phyloP scores from a whole-genome alignment of 2,329 filamentous ascomycete species.

The Clarireedia sp. region DNA sequence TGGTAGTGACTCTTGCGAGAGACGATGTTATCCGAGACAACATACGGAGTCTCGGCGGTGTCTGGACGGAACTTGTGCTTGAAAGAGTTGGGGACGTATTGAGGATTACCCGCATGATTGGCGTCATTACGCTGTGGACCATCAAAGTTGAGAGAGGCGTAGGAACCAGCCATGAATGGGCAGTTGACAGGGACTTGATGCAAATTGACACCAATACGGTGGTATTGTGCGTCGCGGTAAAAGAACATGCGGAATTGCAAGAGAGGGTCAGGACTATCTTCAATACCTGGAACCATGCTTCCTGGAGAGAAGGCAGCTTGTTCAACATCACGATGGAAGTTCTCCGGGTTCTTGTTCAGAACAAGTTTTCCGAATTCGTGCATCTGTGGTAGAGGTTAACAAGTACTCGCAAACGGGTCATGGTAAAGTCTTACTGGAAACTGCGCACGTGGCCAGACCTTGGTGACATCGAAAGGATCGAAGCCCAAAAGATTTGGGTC shows the following conservation, averaged over 20 bases:
- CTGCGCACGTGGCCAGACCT: constrained; percentile 42
- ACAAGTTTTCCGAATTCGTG: constrained; percentile 43
- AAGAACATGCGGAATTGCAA: constrained; percentile 61
- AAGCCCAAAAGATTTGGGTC: constrained; percentile 43
- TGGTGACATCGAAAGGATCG: constrained; percentile 46
- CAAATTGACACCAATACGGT: constrained; percentile 50
- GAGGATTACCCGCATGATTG: constrained; percentile 42
- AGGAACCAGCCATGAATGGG: constrained; percentile 20
- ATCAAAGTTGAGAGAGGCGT: constrained; percentile 30
- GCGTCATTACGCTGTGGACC: constrained; percentile 27
- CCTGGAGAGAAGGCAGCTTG: constrained; percentile 60
- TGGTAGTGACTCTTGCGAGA: constrained; percentile 1
- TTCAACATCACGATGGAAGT: constrained; percentile 59
- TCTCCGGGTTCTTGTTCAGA: constrained; percentile 35
- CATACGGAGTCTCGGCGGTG: constrained; percentile 62
- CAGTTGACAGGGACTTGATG: constrained; percentile 44
- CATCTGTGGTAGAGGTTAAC: not conserved
- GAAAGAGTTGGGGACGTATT: constrained; percentile 31
- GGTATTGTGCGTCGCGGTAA: constrained; percentile 55
- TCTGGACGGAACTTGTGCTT: constrained; percentile 53
- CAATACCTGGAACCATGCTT: constrained; percentile 56
- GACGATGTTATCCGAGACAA: constrained; percentile 18
- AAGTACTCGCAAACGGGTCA: not conserved
- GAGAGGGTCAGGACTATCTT: constrained; percentile 60
- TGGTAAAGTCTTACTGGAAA: constrained; percentile 29